Conservation (phyloP, 2,329 filamentous ascomycete species). For the Fusarium ramigenum region DNA sequence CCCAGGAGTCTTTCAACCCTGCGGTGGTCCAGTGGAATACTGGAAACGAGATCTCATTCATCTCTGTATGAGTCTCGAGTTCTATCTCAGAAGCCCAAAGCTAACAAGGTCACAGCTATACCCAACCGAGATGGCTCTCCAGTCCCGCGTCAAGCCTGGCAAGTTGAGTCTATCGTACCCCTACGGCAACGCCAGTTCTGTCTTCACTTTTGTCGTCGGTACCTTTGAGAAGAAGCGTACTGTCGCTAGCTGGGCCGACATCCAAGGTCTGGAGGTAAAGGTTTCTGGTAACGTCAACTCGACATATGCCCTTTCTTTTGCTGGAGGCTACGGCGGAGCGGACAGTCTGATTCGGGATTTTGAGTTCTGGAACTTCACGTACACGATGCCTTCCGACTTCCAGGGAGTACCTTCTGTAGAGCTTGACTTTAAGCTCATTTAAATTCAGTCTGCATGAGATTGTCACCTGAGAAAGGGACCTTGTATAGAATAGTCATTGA, state of each 20-base stretch:
- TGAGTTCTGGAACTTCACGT: constrained; percentile 59
- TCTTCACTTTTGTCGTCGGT: constrained; percentile 61
- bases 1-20: constrained; percentile 64
- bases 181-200: constrained; percentile 56
- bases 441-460: fast-evolving
- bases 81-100: constrained; percentile 44
- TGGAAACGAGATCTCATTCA: constrained; percentile 47
- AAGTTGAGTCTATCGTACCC: constrained; percentile 64
- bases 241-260: constrained; percentile 56
- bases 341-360: constrained; percentile 48
- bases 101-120: constrained; percentile 50
- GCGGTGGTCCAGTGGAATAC: constrained; percentile 68
- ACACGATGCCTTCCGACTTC: constrained; percentile 47
- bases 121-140: constrained; percentile 43
- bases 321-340: constrained; percentile 41
- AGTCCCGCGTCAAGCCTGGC: constrained; percentile 10
- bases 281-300: constrained; percentile 56
- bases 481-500: no score
- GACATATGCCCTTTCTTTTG: constrained; percentile 54
- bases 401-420: background rate
- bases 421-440: background rate
- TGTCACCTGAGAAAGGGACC: no score
- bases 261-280: constrained; percentile 57
- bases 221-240: constrained; percentile 56
- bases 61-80: constrained; percentile 29